phyloP scores from a whole-genome alignment of 805 yeast species.

The Nakazawaea populi region DNA sequence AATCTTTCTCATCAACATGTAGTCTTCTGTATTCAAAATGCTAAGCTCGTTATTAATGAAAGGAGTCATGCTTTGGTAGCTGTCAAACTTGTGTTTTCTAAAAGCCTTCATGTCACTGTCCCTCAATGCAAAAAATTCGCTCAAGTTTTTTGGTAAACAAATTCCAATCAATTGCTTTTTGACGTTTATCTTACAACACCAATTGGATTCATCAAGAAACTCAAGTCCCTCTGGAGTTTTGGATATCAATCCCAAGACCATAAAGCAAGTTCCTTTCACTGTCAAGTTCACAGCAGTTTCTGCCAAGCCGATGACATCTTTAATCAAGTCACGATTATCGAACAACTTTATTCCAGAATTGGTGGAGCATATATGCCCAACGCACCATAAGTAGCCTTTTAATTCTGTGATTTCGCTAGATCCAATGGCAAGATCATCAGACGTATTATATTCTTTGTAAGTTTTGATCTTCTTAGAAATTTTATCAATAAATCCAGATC shows the following conservation, averaged over 20 bases:
- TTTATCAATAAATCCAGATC: slow-evolving; percentile 35
- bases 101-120: slow-evolving; percentile 18
- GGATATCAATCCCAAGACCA: slow-evolving; percentile 68
- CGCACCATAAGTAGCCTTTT: slow-evolving; percentile 80
- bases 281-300: slow-evolving; percentile 45
- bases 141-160: slow-evolving; percentile 20
- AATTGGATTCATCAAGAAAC: slow-evolving; percentile 72
- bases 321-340: slow-evolving; percentile 40
- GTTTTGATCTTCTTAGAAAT: neutral
- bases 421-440: slow-evolving; percentile 19
- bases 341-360: slow-evolving; percentile 58
- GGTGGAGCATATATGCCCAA: slow-evolving; percentile 77
- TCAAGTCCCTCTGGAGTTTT: slow-evolving; percentile 77
- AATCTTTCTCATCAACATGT: slow-evolving; percentile 18
- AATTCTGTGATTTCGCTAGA: slow-evolving; percentile 37
- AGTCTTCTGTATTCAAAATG: slow-evolving; percentile 4
- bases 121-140: slow-evolving; percentile 14
- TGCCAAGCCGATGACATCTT: slow-evolving; percentile 48
- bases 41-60: slow-evolving; percentile 4
- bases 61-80: neutral
- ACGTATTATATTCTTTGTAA: slow-evolving; percentile 16
- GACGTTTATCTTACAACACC: slow-evolving; percentile 50
- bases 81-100: slow-evolving; percentile 15
- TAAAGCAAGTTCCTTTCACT: slow-evolving; percentile 72
- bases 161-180: slow-evolving; percentile 31